Evolutionary conservation across 139 green algal genomes (phyloP).

Genomic region (Parachlorella kessleri): DNA sequence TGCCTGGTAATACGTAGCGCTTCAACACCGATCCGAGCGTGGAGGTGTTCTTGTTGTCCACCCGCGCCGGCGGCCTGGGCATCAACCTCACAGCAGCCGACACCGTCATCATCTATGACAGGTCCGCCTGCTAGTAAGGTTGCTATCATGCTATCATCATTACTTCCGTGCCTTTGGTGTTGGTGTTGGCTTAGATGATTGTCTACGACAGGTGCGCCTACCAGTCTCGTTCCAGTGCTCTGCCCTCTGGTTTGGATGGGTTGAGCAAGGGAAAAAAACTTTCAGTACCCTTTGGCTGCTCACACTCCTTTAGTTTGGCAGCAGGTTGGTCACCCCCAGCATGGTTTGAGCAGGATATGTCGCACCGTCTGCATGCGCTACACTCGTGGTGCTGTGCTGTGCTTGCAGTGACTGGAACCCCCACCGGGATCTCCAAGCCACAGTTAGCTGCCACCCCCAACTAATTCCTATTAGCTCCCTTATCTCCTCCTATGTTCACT

Average conservation of each 20-base stretch:
- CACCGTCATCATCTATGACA: conserved; percentile 97
- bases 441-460: conserved; percentile 91
- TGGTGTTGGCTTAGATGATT: no score
- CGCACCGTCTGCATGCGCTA: background rate
- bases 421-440: conserved; percentile 80
- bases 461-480: background rate
- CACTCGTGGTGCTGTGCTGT: background rate
- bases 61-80: conserved; percentile 93
- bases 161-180: no score
- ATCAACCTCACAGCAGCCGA: conserved; percentile 94
- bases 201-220: no score
- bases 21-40: conserved; percentile 86
- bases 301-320: no score
- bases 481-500: background rate
- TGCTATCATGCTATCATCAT: no score
- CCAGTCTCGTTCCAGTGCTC: no score
- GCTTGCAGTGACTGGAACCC: conserved; percentile 87
- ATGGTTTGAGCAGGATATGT: background rate
- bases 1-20: no score
- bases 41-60: conserved; percentile 94
- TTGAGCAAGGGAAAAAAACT: no score
- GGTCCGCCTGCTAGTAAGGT: no score
- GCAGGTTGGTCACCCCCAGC: no score
- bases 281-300: no score
- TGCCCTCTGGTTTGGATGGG: no score